A percentile compares a stretch with the other conserved stretches of the same genome.
phyloP scores from a whole-genome alignment of 768 basidiomycete genomes.

The Pleurotus pulmonarius region DNA sequence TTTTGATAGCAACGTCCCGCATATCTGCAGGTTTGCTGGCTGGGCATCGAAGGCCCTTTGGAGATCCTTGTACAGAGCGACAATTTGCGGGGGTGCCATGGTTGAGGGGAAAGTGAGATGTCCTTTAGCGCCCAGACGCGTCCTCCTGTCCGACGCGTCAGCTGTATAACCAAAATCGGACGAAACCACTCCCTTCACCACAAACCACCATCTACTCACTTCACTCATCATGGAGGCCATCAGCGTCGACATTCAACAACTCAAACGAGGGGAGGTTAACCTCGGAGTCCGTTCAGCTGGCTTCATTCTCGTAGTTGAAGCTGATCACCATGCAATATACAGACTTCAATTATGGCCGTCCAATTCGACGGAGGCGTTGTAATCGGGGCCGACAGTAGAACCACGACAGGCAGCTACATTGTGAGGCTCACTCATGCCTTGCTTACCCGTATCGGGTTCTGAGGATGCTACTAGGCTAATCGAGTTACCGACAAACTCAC shows the following conservation, averaged over 20 bases:
- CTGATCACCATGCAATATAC: conserved; percentile 7
- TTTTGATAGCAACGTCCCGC: conserved; percentile 57
- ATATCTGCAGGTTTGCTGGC: conserved; percentile 66
- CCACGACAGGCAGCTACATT: conserved; percentile 95
- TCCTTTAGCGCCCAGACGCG: conserved; percentile 12
- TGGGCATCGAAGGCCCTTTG: conserved; percentile 61
- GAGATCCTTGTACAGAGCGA: conserved; percentile 61
- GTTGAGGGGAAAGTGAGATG: conserved; percentile 16
- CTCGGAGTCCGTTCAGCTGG: conserved; percentile 68
- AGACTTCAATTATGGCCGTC: conserved; percentile 99
- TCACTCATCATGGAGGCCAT: conserved; percentile 43
- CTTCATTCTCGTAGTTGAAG: background rate
- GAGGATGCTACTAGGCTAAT: conserved; percentile 65
- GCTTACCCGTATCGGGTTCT: background rate
- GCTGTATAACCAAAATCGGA: conserved; percentile 4
- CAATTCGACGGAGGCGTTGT: conserved; percentile 95
- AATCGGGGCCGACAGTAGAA: conserved; percentile 95
- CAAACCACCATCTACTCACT: conserved; percentile 14
- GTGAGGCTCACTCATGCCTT: conserved; percentile 38
- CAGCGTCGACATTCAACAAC: conserved; percentile 74
- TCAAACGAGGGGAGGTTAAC: conserved; percentile 96
- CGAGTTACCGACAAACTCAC: conserved; percentile 99
- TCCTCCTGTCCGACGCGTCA: conserved; percentile 50
- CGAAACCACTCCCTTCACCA: conserved; percentile 10
- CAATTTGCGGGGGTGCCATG: conserved; percentile 55